Percentiles rank a stretch among this genome's conserved stretches.
Evolutionary conservation across 1,284 basidiomycete genomes (phyloP).

Genomic region (Ceratobasidium sp.): DNA sequence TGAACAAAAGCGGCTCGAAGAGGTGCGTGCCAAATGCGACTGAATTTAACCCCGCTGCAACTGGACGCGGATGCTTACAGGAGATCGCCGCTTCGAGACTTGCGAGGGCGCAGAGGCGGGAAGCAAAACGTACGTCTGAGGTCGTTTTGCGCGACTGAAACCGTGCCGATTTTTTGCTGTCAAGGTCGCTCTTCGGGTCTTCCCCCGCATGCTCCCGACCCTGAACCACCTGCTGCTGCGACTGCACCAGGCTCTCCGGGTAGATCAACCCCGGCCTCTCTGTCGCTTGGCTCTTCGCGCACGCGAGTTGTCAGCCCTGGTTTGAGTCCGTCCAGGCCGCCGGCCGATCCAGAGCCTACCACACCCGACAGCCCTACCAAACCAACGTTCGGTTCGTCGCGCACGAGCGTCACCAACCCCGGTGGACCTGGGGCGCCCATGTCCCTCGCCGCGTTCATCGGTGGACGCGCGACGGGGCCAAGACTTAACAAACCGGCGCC

Average conservation of each 20-base stretch:
- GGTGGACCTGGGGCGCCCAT: conserved; percentile 55
- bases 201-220: not conserved
- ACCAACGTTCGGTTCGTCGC: conserved; percentile 46
- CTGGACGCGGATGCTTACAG: conserved; percentile 48
- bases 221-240: too few species aligned
- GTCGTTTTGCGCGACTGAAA: not conserved
- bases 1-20: conserved; percentile 72
- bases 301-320: conserved; percentile 40
- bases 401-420: conserved; percentile 6
- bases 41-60: not conserved
- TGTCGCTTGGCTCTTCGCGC: conserved; percentile 38
- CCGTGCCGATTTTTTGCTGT: not conserved
- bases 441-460: conserved; percentile 78
- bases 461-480: conserved; percentile 72
- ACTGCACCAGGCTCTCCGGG: conserved; percentile 55
- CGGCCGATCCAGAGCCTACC: conserved; percentile 42
- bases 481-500: conserved; percentile 71
- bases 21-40: conserved; percentile 12
- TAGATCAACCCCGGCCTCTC: conserved; percentile 51
- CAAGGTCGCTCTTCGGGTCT: conserved; percentile 20
- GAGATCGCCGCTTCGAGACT: conserved; percentile 74
- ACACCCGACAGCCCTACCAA: conserved; percentile 44
- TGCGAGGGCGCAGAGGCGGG: conserved; percentile 56
- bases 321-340: conserved; percentile 31
- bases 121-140: conserved; percentile 28